Conservation (phyloP, 192 early-diverging fungal species). For the Podila epigama region DNA sequence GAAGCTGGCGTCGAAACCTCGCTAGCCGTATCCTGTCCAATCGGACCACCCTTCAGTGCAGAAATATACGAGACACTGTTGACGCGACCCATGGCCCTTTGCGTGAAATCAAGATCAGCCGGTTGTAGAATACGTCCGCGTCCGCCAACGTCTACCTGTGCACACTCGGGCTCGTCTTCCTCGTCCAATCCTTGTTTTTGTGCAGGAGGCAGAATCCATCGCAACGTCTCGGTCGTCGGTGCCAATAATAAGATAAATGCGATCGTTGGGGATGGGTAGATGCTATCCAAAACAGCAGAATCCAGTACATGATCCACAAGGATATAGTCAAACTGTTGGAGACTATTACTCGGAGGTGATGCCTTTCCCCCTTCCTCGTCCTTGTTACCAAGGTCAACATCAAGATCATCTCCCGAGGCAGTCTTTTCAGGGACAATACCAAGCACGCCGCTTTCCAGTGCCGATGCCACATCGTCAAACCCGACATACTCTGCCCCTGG, state of each 20-base stretch:
- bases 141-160: conserved; percentile 26
- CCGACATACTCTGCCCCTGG: conserved; percentile 2
- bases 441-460: conserved; percentile 16
- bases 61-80: conserved; percentile 20
- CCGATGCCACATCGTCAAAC: conserved; percentile 20
- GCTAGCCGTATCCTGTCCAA: background rate
- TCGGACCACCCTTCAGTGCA: conserved; percentile 1
- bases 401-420: conserved; percentile 1
- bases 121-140: conserved; percentile 14
- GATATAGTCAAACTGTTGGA: conserved; percentile 40
- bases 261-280: conserved; percentile 30
- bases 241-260: conserved; percentile 36
- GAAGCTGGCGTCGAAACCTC: background rate
- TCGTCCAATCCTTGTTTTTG: background rate
- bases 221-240: conserved; percentile 38
- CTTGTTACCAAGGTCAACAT: background rate
- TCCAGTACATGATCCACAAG: conserved; percentile 44
- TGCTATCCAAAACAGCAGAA: conserved; percentile 31
- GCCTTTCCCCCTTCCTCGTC: background rate
- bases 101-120: conserved; percentile 13
- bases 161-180: conserved; percentile 8
- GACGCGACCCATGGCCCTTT: conserved; percentile 20
- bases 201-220: conserved; percentile 43
- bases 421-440: conserved; percentile 1
- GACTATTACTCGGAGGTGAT: background rate